Percentiles rank a stretch among this genome's conserved stretches.
Evolutionary conservation across 2,329 filamentous ascomycete species (phyloP).

Genomic region (Phaeosphaeriaceae sp.): DNA sequence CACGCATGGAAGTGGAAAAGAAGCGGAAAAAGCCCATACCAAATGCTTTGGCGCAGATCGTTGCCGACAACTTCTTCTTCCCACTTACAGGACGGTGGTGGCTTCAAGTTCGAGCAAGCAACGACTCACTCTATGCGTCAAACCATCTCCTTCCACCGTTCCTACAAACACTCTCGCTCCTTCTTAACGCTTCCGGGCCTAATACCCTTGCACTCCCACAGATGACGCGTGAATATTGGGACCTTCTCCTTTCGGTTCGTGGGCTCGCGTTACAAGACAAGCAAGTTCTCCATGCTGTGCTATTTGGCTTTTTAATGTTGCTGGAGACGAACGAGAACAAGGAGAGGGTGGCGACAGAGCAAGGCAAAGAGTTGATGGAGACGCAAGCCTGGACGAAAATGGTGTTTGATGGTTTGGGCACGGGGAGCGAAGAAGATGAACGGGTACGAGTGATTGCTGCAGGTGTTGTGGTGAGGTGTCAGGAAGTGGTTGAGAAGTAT

Average conservation of each 20-base stretch:
- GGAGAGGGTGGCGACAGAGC: constrained; percentile 72
- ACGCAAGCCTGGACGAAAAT: constrained; percentile 82
- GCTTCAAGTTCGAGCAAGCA: constrained; percentile 61
- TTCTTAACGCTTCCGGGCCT: constrained; percentile 83
- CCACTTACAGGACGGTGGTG: constrained; percentile 84
- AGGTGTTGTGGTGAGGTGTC: constrained; percentile 75
- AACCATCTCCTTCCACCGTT: constrained; percentile 79
- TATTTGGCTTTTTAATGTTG: constrained; percentile 80
- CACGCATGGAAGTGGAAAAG: constrained; percentile 71
- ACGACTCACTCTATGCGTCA: constrained; percentile 69
- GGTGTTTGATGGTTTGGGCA: constrained; percentile 66
- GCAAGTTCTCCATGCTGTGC: constrained; percentile 72
- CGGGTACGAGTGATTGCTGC: constrained; percentile 80
- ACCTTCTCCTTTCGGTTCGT: constrained; percentile 76
- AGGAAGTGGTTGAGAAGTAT: constrained; percentile 83
- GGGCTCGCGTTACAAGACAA: constrained; percentile 61
- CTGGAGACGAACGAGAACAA: constrained; percentile 82
- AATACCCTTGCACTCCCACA: constrained; percentile 76
- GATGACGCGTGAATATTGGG: constrained; percentile 84
- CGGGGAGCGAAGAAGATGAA: constrained; percentile 70
- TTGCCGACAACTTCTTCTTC: constrained; percentile 81
- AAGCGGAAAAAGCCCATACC: constrained; percentile 66
- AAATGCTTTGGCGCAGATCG: constrained; percentile 78
- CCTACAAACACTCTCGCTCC: constrained; percentile 82
- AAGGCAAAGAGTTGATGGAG: constrained; percentile 81